Base-by-base conservation (phyloP, 2,329 filamentous ascomycete genomes). In the Aspergillus phoenicis region DNA sequence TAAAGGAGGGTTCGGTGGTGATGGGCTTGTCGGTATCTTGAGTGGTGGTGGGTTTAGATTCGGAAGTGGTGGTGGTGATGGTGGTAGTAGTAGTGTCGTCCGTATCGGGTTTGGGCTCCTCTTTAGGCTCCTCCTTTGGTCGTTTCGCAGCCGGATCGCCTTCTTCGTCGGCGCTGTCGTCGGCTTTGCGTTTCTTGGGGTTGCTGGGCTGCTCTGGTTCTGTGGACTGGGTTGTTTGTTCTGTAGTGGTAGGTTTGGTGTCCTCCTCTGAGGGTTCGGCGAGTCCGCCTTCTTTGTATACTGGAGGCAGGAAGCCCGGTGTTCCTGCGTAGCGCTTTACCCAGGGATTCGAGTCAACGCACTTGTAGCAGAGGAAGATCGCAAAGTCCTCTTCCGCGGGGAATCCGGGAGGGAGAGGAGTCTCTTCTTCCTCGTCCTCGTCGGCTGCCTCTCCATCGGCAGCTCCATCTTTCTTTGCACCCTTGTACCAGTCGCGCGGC, bases 351-450 rank as follows among this genome's bases (percentile, higher is more conserved):
- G 92, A 87, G 43, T 93, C 88, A 13, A 96, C 85, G 69, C 95
- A 99, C 73, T 96, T 96, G 81, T 95, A 97, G 81, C 95, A 99
- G 39, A 99, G 84, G 70, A 98, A 90, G 28, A 89, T 87, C 57
- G 96, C 92, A 66, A 99, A 99, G 30, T 90, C 87, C 28, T 97
- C 92, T 69, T 98, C 94, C 0, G 84, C 83, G 0, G 95, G 95
- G 67, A 99, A 99, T 1, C 92, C 92, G 0, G 90, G 87, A 0
- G 94, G 94, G 58, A 91, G 81, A 0, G 91, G 91, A 0, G 85
- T 77, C 28, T 86, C 85, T 2, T 84, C 82, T 5, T 81, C 77
- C 2, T 78, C 78, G 0, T 84, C 83, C 8, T 70, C 70, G 24
- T 64, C 65, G 55, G n/a, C 5, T 38, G 56, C 47, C 62, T 66